Base-by-base conservation (phyloP, 2,329 filamentous ascomycete genomes). In the Phialophora tarda region DNA sequence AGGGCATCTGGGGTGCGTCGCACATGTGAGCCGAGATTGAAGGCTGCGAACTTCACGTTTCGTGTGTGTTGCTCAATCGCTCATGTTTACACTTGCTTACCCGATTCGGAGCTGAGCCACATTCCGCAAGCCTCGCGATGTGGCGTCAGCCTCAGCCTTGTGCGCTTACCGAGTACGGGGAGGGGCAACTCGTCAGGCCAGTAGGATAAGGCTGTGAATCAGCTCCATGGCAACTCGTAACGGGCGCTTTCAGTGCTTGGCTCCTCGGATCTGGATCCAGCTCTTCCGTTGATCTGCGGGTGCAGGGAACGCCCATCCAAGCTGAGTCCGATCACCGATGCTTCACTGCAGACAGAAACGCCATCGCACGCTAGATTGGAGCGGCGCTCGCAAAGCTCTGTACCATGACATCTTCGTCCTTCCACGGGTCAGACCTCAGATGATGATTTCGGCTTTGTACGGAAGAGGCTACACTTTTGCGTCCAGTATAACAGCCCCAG, bases 361-460 rank as follows among this genome's bases (percentile, higher is more conserved):
- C 48, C 24, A 5, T 23, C 21, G 48, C 14, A 14, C 14, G 21
- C 21, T 12, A 55, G 53, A 28, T 24, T 32, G 12, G 14, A 11
- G n/a, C 12, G n/a, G 17, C 26, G 53, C 17, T 34, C 51, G 4
- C 24, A 32, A 55, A 14, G 12, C 24, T 30, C 51, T 55, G 53
- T 55, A 30, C 53, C 34, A 34, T 55, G 53, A 55, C 53, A 55
- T 34, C 53, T 28, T 30, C 28, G 6, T 55, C 21, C 28, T 34
- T 55, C 17, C 24, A 34, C 14, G 10, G 3, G 24, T 21, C 26
- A n/a, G 17, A 11, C 11, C 24, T 55, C 51, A 32, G 53, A 21
- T 34, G 53, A 32, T 51, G 23, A 17, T 26, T 53, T 53, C 53
- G 53, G 53, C 24, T 32, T n/a, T 28, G 24, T 55, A 12, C 53